Conservation (phyloP, 1,139 yeast genomes). For the Williopsis jadinii region DNA sequence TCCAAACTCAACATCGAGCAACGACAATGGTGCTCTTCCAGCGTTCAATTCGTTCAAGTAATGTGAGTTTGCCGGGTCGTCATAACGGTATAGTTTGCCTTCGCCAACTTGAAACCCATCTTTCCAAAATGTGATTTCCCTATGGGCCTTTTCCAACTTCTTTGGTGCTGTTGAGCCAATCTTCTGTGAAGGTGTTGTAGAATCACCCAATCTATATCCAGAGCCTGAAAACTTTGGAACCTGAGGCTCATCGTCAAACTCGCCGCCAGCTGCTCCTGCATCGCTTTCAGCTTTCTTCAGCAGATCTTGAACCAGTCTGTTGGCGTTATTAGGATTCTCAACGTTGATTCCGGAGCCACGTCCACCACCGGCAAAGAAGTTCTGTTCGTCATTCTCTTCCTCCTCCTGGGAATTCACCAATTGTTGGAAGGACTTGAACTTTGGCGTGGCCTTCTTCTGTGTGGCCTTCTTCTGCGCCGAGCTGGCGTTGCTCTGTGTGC, state of each 20-base stretch:
- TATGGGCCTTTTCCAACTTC: constrained; percentile 46
- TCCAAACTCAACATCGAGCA: constrained; percentile 78
- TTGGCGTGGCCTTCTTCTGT: constrained; percentile 9
- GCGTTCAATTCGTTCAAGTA: constrained; percentile 75
- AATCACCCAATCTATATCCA: constrained; percentile 78
- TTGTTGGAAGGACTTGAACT: constrained; percentile 46
- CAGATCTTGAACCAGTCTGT: constrained; percentile 45
- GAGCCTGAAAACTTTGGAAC: constrained; percentile 46
- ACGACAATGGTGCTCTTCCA: constrained; percentile 88
- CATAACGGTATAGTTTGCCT: constrained; percentile 78
- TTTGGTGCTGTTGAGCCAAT: constrained; percentile 26
- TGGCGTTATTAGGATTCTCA: constrained; percentile 70
- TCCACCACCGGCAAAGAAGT: constrained; percentile 89
- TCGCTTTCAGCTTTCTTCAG: constrained; percentile 48
- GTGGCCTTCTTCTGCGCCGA: not conserved
- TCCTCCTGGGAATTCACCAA: constrained; percentile 32
- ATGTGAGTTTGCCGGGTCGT: constrained; percentile 78
- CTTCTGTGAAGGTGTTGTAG: constrained; percentile 35
- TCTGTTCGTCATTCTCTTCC: constrained; percentile 57
- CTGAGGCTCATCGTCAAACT: constrained; percentile 31
- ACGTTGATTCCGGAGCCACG: constrained; percentile 92
- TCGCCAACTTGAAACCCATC: constrained; percentile 95
- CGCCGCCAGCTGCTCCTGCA: constrained; percentile 33
- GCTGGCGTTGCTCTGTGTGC: constrained; percentile 1
- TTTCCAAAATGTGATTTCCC: constrained; percentile 90